Evolutionary conservation across 768 basidiomycete genomes (phyloP).

Genomic region (Chalciporus piperatus): DNA sequence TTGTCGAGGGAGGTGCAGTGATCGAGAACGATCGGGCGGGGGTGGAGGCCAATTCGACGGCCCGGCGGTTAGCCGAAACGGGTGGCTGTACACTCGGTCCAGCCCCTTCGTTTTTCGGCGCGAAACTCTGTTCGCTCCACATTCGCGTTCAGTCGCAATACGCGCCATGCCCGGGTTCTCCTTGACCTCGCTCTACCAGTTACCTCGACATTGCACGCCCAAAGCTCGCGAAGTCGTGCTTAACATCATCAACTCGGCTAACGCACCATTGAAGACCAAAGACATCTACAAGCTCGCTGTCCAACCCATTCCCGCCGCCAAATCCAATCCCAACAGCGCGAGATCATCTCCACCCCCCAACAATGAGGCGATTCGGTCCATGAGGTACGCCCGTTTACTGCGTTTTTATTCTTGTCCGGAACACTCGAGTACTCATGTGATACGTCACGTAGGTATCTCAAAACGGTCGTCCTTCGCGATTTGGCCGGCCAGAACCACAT

Average conservation of each 20-base stretch:
- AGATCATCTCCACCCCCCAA: conserved; percentile 36
- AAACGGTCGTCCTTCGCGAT: conserved; percentile 47
- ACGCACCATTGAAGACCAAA: conserved; percentile 23
- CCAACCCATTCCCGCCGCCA: conserved; percentile 2
- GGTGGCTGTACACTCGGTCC: no score
- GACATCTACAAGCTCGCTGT: conserved; percentile 26
- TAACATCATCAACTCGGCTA: conserved; percentile 20
- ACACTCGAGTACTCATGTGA: background rate
- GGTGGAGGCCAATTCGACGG: no score
- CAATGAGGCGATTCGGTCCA: conserved; percentile 52
- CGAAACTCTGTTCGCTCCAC: background rate
- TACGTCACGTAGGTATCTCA: conserved; percentile 46
- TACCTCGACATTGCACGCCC: conserved; percentile 22
- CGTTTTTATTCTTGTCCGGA: background rate
- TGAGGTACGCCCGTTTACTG: conserved; percentile 37
- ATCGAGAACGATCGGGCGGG: no score
- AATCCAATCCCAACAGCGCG: background rate
- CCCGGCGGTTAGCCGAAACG: no score
- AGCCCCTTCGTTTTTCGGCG: no score
- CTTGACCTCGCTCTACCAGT: conserved; percentile 20
- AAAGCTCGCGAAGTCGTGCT: conserved; percentile 23
- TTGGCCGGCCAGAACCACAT: conserved; percentile 43
- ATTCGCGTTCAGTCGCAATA: no score
- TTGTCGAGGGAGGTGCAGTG: no score
- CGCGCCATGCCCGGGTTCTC: conserved; percentile 9